Percentiles rank a stretch among this genome's conserved stretches.
Conservation (phyloP, 1,139 yeast species). For the Suhomyces panamericanus region DNA sequence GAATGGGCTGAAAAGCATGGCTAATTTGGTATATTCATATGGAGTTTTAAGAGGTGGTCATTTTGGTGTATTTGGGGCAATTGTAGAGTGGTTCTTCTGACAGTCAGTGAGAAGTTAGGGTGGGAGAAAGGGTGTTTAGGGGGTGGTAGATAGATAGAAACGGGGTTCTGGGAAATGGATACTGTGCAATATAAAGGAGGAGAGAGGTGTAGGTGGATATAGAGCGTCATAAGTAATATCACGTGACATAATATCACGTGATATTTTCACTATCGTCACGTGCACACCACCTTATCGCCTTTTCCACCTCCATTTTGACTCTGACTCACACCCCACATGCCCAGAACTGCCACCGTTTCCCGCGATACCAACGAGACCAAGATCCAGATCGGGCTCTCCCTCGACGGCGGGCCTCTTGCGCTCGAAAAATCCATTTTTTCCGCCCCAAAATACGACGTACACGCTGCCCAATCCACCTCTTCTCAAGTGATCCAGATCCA, state of each 20-base stretch:
- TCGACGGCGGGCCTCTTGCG: conserved; percentile 78
- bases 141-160: too few species aligned
- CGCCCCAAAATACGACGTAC: conserved; percentile 35
- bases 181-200: too few species aligned
- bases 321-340: conserved; percentile 9
- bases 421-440: conserved; percentile 56
- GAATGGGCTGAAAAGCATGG: too few species aligned
- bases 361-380: conserved; percentile 91
- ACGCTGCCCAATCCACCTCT: conserved; percentile 61
- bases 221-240: too few species aligned
- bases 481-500: conserved; percentile 77
- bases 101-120: too few species aligned
- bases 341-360: conserved; percentile 51
- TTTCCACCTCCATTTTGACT: neutral
- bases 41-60: too few species aligned
- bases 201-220: too few species aligned
- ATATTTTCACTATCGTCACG: neutral
- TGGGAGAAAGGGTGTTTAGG: too few species aligned
- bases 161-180: too few species aligned
- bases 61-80: too few species aligned
- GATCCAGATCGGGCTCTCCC: conserved; percentile 78
- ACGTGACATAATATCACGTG: neutral
- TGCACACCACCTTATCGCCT: neutral
- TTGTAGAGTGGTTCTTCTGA: too few species aligned
- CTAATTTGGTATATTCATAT: too few species aligned